Evolutionary conservation across 257 asterid species (phyloP).

Genomic region (Echites panduratus): DNA sequence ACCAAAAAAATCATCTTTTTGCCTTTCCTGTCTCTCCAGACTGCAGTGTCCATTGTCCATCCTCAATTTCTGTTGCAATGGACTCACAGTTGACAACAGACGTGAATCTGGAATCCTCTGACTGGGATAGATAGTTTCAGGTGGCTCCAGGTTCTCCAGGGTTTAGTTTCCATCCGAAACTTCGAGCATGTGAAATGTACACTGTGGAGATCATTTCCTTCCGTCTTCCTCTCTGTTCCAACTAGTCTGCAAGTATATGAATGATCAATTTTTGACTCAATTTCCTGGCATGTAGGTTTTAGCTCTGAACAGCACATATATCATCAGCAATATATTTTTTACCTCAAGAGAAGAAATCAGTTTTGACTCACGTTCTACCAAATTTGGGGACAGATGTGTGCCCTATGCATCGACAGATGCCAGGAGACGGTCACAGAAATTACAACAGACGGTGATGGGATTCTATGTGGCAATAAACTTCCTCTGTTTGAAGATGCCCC

Average conservation of each 20-base stretch:
- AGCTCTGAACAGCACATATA: neutral
- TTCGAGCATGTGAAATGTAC: neutral
- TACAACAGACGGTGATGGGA: neutral
- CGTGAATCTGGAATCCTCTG: neutral
- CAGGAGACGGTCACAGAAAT: neutral
- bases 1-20: neutral
- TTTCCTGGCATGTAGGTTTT: neutral
- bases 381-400: neutral
- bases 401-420: neutral
- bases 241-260: neutral
- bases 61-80: neutral
- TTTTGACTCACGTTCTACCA: neutral
- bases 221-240: neutral
- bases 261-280: neutral
- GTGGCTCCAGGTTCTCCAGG: neutral
- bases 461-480: neutral
- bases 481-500: constrained; percentile 18
- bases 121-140: neutral
- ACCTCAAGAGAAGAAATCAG: neutral
- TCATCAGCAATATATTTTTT: neutral
- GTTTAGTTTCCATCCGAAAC: neutral
- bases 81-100: neutral
- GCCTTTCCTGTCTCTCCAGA: neutral
- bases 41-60: neutral
- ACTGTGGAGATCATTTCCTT: neutral